Base-by-base conservation (phyloP, 2,329 filamentous ascomycete genomes). In the Mollisiaceae sp. region DNA sequence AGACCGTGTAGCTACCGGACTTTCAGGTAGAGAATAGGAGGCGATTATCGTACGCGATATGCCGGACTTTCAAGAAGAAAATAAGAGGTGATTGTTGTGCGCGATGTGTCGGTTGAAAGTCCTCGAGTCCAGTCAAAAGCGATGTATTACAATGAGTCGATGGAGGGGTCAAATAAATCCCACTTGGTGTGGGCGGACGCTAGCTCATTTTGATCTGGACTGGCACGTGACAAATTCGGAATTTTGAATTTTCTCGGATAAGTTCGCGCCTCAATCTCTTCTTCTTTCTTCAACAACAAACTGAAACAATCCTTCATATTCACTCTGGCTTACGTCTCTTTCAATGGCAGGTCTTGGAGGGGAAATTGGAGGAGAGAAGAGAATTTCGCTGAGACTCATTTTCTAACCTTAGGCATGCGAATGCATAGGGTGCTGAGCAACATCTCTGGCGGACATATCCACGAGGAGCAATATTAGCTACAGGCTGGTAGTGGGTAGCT, bases 351-450 rank as follows among this genome's bases (percentile, higher is more conserved):
- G 80, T 79, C 80, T 80, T 83, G 84, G 87, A 89, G 86, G 87
- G 87, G 87, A 89, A 89, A 89, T 77, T 85, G 86, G 82, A 86
- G 85, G 86, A 85, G 72, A 89, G 86, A 87, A 70, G 71, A 80
- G 83, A 75, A 78, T 70, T 70, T 71, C 78, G 82, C 83, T 82
- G 80, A 77, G 74, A 82, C 84, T 87, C 88, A 87, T 84, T 84
- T 84, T 86, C 81, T 78, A 80, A 79, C 81, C 82, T 78, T 69
- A 69, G 71, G 75, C 75, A 75, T 75, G 74, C 71, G 71, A 76
- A 74, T 75, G 75, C 74, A 67, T 76, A 74, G 74, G 73, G 50
- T 54, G 15, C 22, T 27, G 50, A 54, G 50, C 50, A 54, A 54
- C 50, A 54, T 54, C 50, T 54, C 50, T 54, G 50, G 50, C 50